Conservation (phyloP, 352 stramenopile genomes). For the Phytopythium montanum region DNA sequence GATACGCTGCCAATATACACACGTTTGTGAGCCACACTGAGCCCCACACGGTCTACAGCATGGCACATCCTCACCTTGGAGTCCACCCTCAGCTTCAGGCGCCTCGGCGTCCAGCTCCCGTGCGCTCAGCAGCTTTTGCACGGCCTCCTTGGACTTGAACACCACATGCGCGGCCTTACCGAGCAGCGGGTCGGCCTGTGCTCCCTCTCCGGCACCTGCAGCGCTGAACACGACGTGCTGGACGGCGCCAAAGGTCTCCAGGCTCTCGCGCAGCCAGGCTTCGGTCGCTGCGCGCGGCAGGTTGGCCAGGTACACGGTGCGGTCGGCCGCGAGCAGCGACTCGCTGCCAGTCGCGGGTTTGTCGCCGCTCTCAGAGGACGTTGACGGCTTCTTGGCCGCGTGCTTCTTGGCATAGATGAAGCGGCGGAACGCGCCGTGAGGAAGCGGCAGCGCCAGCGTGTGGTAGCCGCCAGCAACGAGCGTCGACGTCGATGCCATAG, state of each 20-base stretch:
- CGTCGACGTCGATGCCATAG: slow-evolving; percentile 10
- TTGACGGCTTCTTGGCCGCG: slow-evolving; percentile 27
- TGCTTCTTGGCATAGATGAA: slow-evolving; percentile 84
- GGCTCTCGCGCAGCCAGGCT: slow-evolving; percentile 47
- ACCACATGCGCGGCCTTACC: slow-evolving; percentile 60
- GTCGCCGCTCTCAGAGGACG: not conserved
- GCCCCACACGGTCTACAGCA: not conserved
- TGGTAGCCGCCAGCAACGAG: slow-evolving; percentile 62
- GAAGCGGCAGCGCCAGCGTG: slow-evolving; percentile 62
- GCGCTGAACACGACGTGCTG: slow-evolving; percentile 44
- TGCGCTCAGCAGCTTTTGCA: slow-evolving; percentile 49
- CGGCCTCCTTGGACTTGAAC: slow-evolving; percentile 64
- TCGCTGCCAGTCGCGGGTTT: slow-evolving; percentile 23
- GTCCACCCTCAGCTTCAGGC: slow-evolving; percentile 18
- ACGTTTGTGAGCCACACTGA: not conserved
- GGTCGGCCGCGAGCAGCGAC: slow-evolving; percentile 47
- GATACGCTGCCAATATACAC: slow-evolving; percentile 27
- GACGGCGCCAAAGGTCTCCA: slow-evolving; percentile 48
- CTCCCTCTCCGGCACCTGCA: slow-evolving; percentile 3
- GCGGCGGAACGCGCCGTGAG: slow-evolving; percentile 51
- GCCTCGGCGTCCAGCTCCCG: slow-evolving; percentile 29
- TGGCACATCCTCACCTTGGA: slow-evolving; percentile 24
- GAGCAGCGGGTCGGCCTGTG: slow-evolving; percentile 17
- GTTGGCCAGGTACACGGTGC: slow-evolving; percentile 78
- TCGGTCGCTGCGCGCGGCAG: slow-evolving; percentile 41